Conservation (phyloP, 2,329 filamentous ascomycete genomes). For the Fusarium sp. region DNA sequence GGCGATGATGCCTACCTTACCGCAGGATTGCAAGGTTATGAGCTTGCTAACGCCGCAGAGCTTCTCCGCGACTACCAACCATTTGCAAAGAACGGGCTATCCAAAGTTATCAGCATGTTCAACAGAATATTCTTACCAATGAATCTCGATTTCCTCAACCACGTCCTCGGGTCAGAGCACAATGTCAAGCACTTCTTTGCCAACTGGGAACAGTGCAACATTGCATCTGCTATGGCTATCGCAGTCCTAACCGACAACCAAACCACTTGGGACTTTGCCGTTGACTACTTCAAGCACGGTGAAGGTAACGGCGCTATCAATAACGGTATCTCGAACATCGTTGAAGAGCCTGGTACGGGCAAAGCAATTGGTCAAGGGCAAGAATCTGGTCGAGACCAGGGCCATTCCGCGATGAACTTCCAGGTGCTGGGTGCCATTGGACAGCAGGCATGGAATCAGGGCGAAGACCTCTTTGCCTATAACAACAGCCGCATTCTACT, state of each 20-base stretch:
- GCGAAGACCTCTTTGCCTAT: constrained; percentile 21
- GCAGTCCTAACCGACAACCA: constrained; percentile 13
- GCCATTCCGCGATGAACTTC: constrained; percentile 11
- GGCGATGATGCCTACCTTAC: constrained; percentile 43
- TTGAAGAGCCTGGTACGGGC: constrained; percentile 2
- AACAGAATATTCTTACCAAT: background rate
- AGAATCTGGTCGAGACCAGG: constrained; percentile 30
- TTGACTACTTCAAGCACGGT: constrained; percentile 24
- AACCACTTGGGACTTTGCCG: constrained; percentile 3
- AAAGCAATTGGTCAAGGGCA: constrained; percentile 16
- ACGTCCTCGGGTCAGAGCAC: background rate
- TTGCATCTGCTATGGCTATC: constrained; percentile 23
- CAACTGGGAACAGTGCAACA: constrained; percentile 27
- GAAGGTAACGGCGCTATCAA: constrained; percentile 8
- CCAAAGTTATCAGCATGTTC: background rate
- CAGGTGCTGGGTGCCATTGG: constrained; percentile 6
- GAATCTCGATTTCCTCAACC: constrained; percentile 2
- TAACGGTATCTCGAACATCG: constrained; percentile 8
- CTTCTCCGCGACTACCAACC: constrained; percentile 48
- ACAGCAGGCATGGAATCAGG: constrained; percentile 30
- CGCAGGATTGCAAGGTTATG: constrained; percentile 55
- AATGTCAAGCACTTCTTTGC: constrained; percentile 14
- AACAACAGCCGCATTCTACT: constrained; percentile 30
- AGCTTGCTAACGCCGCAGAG: constrained; percentile 58
- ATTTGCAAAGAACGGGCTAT: background rate